Base-by-base conservation (phyloP, 352 stramenopile genomes). In the Phytophthora brassicae region DNA sequence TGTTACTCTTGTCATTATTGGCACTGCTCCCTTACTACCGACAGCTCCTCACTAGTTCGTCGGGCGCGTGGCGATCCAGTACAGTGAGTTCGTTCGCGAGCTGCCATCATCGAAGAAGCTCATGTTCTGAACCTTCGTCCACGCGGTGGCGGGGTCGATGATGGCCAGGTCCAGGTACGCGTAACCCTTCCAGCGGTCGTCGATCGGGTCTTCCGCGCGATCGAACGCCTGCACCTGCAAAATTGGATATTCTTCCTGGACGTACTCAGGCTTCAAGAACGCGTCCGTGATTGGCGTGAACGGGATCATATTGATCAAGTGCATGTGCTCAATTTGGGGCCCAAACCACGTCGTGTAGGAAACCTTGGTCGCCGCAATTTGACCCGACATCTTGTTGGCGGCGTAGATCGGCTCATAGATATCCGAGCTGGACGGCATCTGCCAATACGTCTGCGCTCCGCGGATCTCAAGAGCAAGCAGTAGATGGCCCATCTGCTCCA, bases 401-500 rank as follows among this genome's bases (percentile, higher is more conserved):
- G 82, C 75, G 56, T 84, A 96, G 33, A 86, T 61, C 0, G 75
- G 70, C 29, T 88, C 84, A 61, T 94, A 94, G 56, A 94, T 90
- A 29, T 66, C 49, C 24, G 68, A 67, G 24, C 43, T 61, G 23
- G 73, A 62, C 4, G 70, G 69, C 83, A 99, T 98, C 59, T 99
- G 96, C 95, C 95, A 99, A 79, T 99, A 99, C 17, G 80, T 97
- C 56, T 95, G 84, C 9, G 94, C 91, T 20, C 92, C 91, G n/a
- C 93, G 93, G 38, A 97, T 86, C 81, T 99, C 95, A 38, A 96
- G 84, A 11, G 95, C 84, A 19, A 98, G 75, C 31, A 99, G 70
- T 5, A 98, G 64, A 33, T 92, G 81, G 16, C 91, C 85, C 68
- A 96, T 98, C 70, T 98, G 76, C 60, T 88, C 74, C n/a, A 96